Evolutionary conservation across 306 rosid genomes (phyloP).

Genomic region (Calophaca sinica): DNA sequence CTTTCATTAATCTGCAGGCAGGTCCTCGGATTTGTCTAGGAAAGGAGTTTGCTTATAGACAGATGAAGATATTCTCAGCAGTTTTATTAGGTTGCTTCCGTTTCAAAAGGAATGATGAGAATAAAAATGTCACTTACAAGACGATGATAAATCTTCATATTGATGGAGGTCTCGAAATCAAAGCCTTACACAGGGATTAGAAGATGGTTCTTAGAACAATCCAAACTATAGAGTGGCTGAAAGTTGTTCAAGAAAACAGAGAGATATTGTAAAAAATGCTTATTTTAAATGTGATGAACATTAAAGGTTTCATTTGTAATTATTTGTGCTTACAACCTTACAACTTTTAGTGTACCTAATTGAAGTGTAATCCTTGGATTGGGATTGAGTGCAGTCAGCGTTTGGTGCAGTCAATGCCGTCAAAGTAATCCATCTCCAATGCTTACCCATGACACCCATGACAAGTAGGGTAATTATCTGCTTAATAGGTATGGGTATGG

Average conservation of each 20-base stretch:
- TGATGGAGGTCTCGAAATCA: constrained; percentile 73
- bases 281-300: background rate
- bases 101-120: constrained; percentile 69
- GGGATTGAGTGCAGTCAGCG: no score
- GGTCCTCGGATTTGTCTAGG: constrained; percentile 89
- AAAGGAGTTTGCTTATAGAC: constrained; percentile 88
- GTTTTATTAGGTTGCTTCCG: constrained; percentile 60
- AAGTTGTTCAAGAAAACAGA: background rate
- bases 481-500: no score
- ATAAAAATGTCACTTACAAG: constrained; percentile 66
- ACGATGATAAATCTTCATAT: constrained; percentile 85
- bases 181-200: constrained; percentile 55
- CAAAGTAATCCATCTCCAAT: no score
- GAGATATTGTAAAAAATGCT: background rate
- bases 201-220: constrained; percentile 4
- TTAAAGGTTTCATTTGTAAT: background rate
- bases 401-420: no score
- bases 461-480: no score
- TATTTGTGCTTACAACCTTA: background rate
- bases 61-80: constrained; percentile 83
- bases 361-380: no score
- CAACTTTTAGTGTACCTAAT: no score
- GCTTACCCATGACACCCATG: no score
- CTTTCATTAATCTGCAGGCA: constrained; percentile 59
- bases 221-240: constrained; percentile 6